Conservation (phyloP, 1,284 basidiomycete species). For the Microbotryum intermedium region DNA sequence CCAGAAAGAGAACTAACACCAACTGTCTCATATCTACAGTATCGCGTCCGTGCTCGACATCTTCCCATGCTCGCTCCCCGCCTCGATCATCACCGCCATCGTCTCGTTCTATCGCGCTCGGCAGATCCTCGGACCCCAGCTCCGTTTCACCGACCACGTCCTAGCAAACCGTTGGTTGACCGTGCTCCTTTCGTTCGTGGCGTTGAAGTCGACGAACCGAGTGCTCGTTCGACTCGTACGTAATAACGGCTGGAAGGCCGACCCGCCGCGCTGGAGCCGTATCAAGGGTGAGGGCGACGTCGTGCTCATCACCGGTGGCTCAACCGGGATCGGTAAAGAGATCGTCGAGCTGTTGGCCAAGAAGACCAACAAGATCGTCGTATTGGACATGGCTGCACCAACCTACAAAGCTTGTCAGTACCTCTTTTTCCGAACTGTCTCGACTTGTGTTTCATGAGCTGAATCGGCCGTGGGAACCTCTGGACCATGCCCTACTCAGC, state of each 20-base stretch:
- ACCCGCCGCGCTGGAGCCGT: constrained; percentile 16
- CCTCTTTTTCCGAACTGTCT: neutral
- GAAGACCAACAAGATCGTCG: constrained; percentile 25
- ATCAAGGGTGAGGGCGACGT: constrained; percentile 17
- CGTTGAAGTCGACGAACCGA: constrained; percentile 13
- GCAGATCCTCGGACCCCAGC: constrained; percentile 1
- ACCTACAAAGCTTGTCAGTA: constrained; percentile 17
- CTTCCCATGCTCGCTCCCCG: constrained; percentile 5
- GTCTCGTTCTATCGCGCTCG: constrained; percentile 11
- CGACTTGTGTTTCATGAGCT: neutral
- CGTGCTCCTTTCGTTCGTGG: constrained; percentile 14
- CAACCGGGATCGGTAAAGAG: constrained; percentile 30
- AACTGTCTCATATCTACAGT: neutral
- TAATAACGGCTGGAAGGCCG: constrained; percentile 27
- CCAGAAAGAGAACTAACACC: constrained; percentile 47
- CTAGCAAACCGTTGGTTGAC: constrained; percentile 8
- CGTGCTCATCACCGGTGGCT: constrained; percentile 29
- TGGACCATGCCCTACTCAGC: neutral
- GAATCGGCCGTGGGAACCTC: neutral
- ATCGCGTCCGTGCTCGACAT: constrained; percentile 17
- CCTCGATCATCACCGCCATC: constrained; percentile 5
- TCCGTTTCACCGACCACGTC: constrained; percentile 9
- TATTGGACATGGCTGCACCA: constrained; percentile 24
- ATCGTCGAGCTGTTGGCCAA: constrained; percentile 25
- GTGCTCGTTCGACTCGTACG: constrained; percentile 15